Conservation (phyloP, 106 monocot species). For the Dendrobium officinale region DNA sequence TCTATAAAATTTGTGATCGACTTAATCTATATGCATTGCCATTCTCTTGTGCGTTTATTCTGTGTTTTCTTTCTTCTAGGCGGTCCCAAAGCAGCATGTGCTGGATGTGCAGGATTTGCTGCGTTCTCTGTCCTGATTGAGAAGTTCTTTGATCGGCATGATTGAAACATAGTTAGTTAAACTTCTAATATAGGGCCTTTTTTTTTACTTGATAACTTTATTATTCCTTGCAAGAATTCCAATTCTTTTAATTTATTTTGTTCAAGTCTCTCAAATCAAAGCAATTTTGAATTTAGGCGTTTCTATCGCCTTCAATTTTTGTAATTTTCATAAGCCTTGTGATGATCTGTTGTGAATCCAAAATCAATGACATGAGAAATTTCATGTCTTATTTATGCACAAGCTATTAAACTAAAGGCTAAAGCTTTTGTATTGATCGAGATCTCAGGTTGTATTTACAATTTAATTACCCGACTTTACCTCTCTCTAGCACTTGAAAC, state of each 20-base stretch:
- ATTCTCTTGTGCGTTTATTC: not conserved
- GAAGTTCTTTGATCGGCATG: slow-evolving; percentile 85
- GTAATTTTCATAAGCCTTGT: not conserved
- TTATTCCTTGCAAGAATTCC: not conserved
- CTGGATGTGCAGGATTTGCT: slow-evolving; percentile 92
- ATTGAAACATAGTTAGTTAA: not conserved
- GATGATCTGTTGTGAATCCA: not conserved
- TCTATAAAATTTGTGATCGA: not conserved
- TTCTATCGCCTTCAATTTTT: not conserved
- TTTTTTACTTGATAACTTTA: not conserved
- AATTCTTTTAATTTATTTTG: not conserved
- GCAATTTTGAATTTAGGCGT: slow-evolving; percentile 3
- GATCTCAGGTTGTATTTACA: not conserved
- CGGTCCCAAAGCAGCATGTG: slow-evolving; percentile 86
- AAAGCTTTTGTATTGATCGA: not conserved
- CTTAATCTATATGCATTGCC: not conserved
- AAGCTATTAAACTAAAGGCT: not conserved
- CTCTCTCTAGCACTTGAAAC: not conserved
- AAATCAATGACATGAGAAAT: not conserved
- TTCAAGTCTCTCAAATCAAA: not conserved
- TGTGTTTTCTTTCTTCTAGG: slow-evolving; percentile 28
- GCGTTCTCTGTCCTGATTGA: slow-evolving; percentile 84
- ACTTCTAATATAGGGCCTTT: not conserved
- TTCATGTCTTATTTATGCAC: not conserved
- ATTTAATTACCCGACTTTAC: no score